Evolutionary conservation across 768 basidiomycete genomes (phyloP), one percentile per base, ranked within the genome.

Genomic region (Kwoniella mangroviensis): DNA sequence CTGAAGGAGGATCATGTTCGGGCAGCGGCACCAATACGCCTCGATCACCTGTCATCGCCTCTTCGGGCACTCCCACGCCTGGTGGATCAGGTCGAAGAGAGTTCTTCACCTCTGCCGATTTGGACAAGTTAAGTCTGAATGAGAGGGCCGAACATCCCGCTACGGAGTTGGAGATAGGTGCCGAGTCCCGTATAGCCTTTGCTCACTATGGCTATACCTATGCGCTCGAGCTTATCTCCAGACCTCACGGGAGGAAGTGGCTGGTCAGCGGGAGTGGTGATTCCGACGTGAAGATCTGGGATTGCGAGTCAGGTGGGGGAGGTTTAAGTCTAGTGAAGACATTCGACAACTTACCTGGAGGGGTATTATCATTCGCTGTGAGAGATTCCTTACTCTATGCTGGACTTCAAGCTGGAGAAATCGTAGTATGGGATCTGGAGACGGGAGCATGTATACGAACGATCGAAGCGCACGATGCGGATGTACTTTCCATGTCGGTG

Each of bases 201-300:
- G 96, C 94, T 3, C 96, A 98, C 82, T 95, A 89, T 80, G 96
- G 96, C 10, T 98, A 98, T 78, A 87, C 98, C 13, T 95, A 96
- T 79, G 93, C 91, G 75, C 89, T 94, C 89, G 84, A 86, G 15
- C 81, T 88, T 17, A 74, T 87, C 12, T 84, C 85, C 22, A 65
- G 79, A 57, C 77, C 77, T 0, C 78, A 80, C 15, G 75, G 77
- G 70, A 17, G 74, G 69, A n/a, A 78, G 42, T 87, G 88, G 65
- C 86, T 97, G 15, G 87, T 91, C 13, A 93, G 92, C 15, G 94
- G 94, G 15, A 91, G 93, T 69, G 96, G 96, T 0, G 96, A 98
- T 72, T 93, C 94, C 78, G 88, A 88, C 5, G 89, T 98, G 76
- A 97, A 96, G 65, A 71, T 80, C 17, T 81, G 81, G 81, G 62